phyloP scores from a whole-genome alignment of 768 basidiomycete species.

The Rhizopogon vulgaris region DNA sequence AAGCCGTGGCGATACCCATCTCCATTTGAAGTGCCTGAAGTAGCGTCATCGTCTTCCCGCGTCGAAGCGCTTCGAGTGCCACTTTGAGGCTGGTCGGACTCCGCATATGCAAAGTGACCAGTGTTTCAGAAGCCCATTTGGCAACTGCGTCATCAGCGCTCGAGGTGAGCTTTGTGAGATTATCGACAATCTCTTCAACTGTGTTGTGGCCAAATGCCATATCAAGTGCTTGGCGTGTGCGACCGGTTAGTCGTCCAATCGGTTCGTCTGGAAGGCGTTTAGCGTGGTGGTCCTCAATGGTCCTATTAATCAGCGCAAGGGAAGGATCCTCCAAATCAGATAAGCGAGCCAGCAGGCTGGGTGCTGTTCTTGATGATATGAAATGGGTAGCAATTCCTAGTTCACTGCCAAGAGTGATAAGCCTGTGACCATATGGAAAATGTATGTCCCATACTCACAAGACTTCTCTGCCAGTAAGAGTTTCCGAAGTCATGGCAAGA shows the following conservation, averaged over 20 bases:
- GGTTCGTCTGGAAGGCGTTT: constrained; percentile 58
- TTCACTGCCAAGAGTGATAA: constrained; percentile 46
- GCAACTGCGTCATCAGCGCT: constrained; percentile 40
- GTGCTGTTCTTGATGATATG: constrained; percentile 70
- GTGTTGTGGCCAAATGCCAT: constrained; percentile 62
- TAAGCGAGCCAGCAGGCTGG: constrained; percentile 64
- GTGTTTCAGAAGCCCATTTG: constrained; percentile 71
- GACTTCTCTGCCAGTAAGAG: constrained; percentile 70
- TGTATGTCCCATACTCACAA: constrained; percentile 52
- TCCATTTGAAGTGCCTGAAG: constrained; percentile 76
- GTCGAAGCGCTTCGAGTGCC: constrained; percentile 71
- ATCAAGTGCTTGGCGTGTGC: constrained; percentile 74
- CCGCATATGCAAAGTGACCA: constrained; percentile 54
- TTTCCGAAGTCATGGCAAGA: constrained; percentile 76
- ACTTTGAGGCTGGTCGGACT: constrained; percentile 94
- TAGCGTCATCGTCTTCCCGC: constrained; percentile 59
- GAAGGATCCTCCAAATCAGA: constrained; percentile 33
- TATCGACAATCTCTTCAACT: constrained; percentile 66
- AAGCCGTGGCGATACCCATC: constrained; percentile 81
- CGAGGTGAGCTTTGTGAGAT: constrained; percentile 39
- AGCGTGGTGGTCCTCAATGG: constrained; percentile 56
- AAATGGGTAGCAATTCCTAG: constrained; percentile 94
- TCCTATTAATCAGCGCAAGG: constrained; percentile 52
- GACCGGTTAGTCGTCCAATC: constrained; percentile 47
- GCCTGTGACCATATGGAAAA: background rate